phyloP scores from a whole-genome alignment of 768 basidiomycete genomes.

The Kwoniella botswanensis region DNA sequence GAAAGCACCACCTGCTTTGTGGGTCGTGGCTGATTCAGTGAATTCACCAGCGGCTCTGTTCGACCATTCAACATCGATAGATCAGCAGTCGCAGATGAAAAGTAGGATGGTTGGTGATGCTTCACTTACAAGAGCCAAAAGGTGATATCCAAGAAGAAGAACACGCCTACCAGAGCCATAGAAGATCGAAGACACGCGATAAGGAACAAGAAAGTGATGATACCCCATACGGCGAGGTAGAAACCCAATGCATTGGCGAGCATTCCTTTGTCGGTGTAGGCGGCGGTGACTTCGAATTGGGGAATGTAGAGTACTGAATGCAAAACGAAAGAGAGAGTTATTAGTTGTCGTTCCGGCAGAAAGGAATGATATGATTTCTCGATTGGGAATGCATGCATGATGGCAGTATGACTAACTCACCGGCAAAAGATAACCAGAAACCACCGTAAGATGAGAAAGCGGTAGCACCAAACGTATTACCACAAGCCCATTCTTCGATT shows the following conservation, averaged over 20 bases:
- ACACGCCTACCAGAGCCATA: slow-evolving; percentile 63
- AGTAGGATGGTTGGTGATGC: not conserved
- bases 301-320: slow-evolving; percentile 46
- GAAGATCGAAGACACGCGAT: slow-evolving; percentile 65
- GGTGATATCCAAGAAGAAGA: slow-evolving; percentile 65
- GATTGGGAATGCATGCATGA: no score
- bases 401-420: slow-evolving; percentile 24
- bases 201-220: slow-evolving; percentile 56
- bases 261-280: slow-evolving; percentile 39
- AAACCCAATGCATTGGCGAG: slow-evolving; percentile 48
- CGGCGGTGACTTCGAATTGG: slow-evolving; percentile 40
- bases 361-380: no score
- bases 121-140: slow-evolving; percentile 55
- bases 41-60: slow-evolving; percentile 59
- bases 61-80: not conserved
- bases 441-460: slow-evolving; percentile 56
- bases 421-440: slow-evolving; percentile 54
- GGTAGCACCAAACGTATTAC: slow-evolving; percentile 59
- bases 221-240: slow-evolving; percentile 49
- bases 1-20: slow-evolving; percentile 58
- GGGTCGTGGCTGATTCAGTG: slow-evolving; percentile 39
- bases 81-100: not conserved
- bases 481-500: slow-evolving; percentile 64
- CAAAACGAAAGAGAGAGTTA: no score
- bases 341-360: no score